Conservation (phyloP, 2,329 filamentous ascomycete species). For the Trichoderma lentiforme region DNA sequence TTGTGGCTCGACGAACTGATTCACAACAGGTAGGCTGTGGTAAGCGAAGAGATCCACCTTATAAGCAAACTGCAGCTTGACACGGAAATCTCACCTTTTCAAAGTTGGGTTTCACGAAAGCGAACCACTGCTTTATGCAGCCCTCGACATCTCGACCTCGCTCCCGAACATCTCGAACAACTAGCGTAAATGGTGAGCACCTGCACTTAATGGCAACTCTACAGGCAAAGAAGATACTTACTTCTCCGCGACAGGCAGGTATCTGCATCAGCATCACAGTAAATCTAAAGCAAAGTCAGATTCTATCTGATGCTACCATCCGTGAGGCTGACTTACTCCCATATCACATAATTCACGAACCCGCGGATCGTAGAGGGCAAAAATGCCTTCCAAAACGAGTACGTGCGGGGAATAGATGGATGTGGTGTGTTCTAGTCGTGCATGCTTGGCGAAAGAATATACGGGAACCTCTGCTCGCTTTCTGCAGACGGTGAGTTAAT, state of each 20-base stretch:
- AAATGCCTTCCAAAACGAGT: conserved; percentile 90
- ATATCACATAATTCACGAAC: conserved; percentile 87
- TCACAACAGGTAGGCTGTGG: not conserved
- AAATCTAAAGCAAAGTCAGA: conserved; percentile 60
- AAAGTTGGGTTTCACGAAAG: conserved; percentile 94
- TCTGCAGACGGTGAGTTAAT: conserved; percentile 40
- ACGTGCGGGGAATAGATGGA: conserved; percentile 96
- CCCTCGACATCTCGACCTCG: conserved; percentile 89
- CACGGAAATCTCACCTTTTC: conserved; percentile 55
- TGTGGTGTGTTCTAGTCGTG: conserved; percentile 72
- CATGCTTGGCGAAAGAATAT: conserved; percentile 93
- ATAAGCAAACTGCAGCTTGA: not conserved
- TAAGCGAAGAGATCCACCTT: not conserved
- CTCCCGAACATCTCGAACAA: conserved; percentile 83
- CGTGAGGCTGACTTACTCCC: conserved; percentile 54
- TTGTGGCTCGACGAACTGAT: conserved; percentile 84
- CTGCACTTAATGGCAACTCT: not conserved
- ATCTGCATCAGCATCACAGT: conserved; percentile 93
- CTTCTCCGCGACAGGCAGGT: conserved; percentile 86
- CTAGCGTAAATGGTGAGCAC: conserved; percentile 38
- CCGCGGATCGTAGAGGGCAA: conserved; percentile 84
- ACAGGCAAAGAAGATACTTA: conserved; percentile 40
- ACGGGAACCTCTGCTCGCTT: conserved; percentile 87
- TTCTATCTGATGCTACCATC: not conserved
- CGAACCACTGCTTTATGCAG: conserved; percentile 97